Base-by-base conservation (phyloP, 2,329 filamentous ascomycete genomes). In the Corynespora cassiicola region DNA sequence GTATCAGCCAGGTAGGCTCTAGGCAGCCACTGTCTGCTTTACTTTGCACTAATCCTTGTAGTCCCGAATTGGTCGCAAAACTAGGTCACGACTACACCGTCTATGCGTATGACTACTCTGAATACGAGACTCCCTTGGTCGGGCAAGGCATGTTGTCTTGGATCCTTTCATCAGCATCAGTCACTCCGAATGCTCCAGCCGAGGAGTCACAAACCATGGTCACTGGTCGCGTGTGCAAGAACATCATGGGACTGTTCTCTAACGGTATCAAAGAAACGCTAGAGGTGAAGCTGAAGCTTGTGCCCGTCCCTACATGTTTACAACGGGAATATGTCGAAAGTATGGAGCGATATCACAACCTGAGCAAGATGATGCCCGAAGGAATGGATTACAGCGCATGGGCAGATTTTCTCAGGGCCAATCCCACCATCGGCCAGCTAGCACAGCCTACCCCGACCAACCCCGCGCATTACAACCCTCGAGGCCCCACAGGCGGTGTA, bases 71-170 rank as follows among this genome's bases (percentile, higher is more conserved):
- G 29, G 75, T 90, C 30, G 81, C 82, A 62, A 76, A 86, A 75
- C 65, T 86, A 44, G 78, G 86, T 71, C 73, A 81, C 68, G 91
- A 99, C 72, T 99, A 94, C 71, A 94, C 90, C n/a, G 85, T 99
- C 39, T 99, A 99, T 70, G 90, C 92, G 19, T 89, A 90, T 73
- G 94, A 99, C 69, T 97, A 92, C 68, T 96, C 94, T 9, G 94
- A 99, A 71, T 88, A 88, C 50, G 91, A 96, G 62, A 89, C 86
- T 12, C 94, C 95, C 36, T 78, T 97, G 39, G 92, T 96, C 16
- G 94, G 94, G 15, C 92, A 99, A 69, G 94, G 95, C 36, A 89
- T 97, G 84, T 77, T 99, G 14, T 97, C 94, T 23, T 87, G 87
- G 80, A 83, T 86, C 15, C 76, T 97, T 29, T 79, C 80, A 32